phyloP scores from a whole-genome alignment of 1,284 basidiomycete genomes.

The Cystobasidiaceae sp. region DNA sequence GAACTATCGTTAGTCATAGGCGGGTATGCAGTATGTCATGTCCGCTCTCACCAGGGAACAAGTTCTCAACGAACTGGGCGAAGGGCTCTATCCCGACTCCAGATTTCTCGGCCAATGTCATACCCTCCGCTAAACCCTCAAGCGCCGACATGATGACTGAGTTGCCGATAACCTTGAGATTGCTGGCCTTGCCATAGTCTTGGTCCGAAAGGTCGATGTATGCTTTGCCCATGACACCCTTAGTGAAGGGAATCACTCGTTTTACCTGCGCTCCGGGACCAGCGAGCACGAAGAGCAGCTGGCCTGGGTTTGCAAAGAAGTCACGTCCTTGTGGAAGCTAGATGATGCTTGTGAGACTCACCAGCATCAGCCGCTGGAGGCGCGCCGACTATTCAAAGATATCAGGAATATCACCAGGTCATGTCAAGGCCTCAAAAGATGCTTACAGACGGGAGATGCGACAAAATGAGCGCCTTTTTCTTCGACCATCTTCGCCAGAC shows the following conservation, averaged over 20 bases:
- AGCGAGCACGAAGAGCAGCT: constrained; percentile 28
- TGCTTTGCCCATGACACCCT: constrained; percentile 30
- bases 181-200: constrained; percentile 23
- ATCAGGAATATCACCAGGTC: neutral
- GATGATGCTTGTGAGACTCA: too few species aligned
- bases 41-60: constrained; percentile 8
- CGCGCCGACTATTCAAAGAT: constrained; percentile 7
- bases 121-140: constrained; percentile 25
- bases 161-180: constrained; percentile 30
- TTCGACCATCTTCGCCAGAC: constrained; percentile 7
- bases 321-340: too few species aligned
- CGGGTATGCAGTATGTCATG: neutral
- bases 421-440: neutral
- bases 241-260: constrained; percentile 23
- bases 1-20: neutral
- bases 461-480: constrained; percentile 19
- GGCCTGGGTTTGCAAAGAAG: too few species aligned
- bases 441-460: constrained; percentile 23
- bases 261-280: constrained; percentile 17
- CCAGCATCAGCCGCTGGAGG: constrained; percentile 23
- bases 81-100: constrained; percentile 25
- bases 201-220: constrained; percentile 15
- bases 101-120: constrained; percentile 25
- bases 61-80: constrained; percentile 8
- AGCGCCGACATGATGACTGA: constrained; percentile 21